These are phyloP conservation scores for Candida koratica DNA, from an alignment of 805 yeast species.

Conservation along the genomic window DNA sequence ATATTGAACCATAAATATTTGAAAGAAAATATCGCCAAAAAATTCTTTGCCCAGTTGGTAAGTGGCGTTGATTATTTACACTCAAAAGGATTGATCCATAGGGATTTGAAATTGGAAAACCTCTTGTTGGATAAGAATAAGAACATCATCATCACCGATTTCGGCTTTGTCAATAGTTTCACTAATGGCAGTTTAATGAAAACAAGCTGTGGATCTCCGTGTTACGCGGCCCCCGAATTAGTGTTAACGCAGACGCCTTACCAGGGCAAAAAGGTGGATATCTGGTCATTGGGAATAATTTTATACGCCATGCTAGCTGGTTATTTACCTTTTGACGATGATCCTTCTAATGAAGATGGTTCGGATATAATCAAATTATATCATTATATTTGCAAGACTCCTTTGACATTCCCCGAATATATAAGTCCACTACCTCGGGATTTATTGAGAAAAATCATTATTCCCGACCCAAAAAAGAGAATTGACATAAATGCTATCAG, in stretches of 20 bases:
- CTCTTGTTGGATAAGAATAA: constrained; percentile 77
- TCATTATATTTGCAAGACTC: constrained; percentile 86
- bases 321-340: constrained; percentile 95
- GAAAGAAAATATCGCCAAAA: constrained; percentile 82
- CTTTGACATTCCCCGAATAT: constrained; percentile 93
- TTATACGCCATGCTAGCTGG: constrained; percentile 96
- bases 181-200: constrained; percentile 71
- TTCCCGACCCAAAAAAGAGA: constrained; percentile 79
- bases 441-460: constrained; percentile 75
- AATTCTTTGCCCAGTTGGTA: constrained; percentile 86
- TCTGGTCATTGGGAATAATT: constrained; percentile 96
- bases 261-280: constrained; percentile 89
- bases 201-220: constrained; percentile 95
- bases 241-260: constrained; percentile 85
- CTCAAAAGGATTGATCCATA: constrained; percentile 72
- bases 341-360: constrained; percentile 94
- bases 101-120: constrained; percentile 75
- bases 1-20: constrained; percentile 81
- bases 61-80: constrained; percentile 92
- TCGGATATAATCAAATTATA: constrained; percentile 87
- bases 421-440: constrained; percentile 89
- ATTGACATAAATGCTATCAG: constrained; percentile 65
- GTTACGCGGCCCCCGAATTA: constrained; percentile 97
- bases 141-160: constrained; percentile 82
- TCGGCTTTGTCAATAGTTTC: constrained; percentile 92